Conservation (phyloP, 805 yeast species). For the Candida peoriensis region DNA sequence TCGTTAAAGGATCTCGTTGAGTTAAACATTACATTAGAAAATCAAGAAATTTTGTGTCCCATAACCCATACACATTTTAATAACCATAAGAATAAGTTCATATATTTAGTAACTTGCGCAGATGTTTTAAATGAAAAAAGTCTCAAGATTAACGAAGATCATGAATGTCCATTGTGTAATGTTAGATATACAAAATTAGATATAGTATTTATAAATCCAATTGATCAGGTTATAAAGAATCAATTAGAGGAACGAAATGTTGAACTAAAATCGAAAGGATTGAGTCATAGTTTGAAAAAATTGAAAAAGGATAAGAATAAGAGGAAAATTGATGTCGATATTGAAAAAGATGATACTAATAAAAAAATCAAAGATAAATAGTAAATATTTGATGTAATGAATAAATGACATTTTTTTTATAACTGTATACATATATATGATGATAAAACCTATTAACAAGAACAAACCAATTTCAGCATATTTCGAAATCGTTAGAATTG, state of each 20-base stretch:
- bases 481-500: slow-evolving; percentile 3
- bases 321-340: too few species aligned
- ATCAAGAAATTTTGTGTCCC: slow-evolving; percentile 31
- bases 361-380: background rate
- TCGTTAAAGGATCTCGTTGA: slow-evolving; percentile 41
- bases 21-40: slow-evolving; percentile 27
- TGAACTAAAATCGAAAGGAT: slow-evolving; percentile 19
- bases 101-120: slow-evolving; percentile 43
- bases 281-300: slow-evolving; percentile 34
- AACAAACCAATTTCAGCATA: too few species aligned
- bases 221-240: slow-evolving; percentile 15
- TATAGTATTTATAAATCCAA: slow-evolving; percentile 35
- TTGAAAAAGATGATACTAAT: background rate
- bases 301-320: slow-evolving; percentile 13
- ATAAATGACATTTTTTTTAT: too few species aligned
- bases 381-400: too few species aligned
- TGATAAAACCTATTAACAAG: background rate
- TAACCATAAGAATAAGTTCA: slow-evolving; percentile 31
- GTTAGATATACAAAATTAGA: slow-evolving; percentile 20
- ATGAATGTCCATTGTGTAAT: slow-evolving; percentile 40
- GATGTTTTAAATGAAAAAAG: slow-evolving; percentile 34
- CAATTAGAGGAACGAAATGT: slow-evolving; percentile 21
- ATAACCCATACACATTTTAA: slow-evolving; percentile 34
- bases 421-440: slow-evolving; percentile 1
- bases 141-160: slow-evolving; percentile 20